Evolutionary conservation across 2,329 filamentous ascomycete species (phyloP).

Genomic region (Paecilomyces fulvus): DNA sequence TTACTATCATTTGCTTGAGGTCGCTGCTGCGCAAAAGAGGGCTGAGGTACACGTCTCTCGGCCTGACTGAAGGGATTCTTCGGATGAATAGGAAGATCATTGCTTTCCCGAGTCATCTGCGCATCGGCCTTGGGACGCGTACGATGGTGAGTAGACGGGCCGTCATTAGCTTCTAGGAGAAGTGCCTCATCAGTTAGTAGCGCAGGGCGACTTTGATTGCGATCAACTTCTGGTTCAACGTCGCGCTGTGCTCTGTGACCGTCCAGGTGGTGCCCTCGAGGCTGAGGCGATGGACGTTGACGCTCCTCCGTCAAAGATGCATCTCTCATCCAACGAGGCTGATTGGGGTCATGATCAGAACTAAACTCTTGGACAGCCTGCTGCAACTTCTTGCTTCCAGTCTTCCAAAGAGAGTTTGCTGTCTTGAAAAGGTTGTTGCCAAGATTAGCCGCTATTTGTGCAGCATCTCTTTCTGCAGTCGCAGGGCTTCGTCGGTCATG

Average conservation of each 20-base stretch:
- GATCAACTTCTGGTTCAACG: not conserved
- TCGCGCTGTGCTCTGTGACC: conserved; percentile 4
- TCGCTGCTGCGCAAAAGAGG: conserved; percentile 51
- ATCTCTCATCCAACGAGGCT: conserved; percentile 94
- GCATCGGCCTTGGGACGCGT: conserved; percentile 16
- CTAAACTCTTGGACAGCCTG: conserved; percentile 84
- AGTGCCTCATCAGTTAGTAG: conserved; percentile 52
- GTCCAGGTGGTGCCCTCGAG: conserved; percentile 14
- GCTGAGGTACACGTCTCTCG: conserved; percentile 18
- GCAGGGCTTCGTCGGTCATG: conserved; percentile 29
- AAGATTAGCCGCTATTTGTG: conserved; percentile 73
- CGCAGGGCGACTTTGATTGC: conserved; percentile 7
- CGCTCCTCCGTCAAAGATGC: conserved; percentile 33
- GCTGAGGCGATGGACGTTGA: conserved; percentile 8
- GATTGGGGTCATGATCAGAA: conserved; percentile 61
- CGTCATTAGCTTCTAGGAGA: conserved; percentile 24
- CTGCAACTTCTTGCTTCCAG: conserved; percentile 83
- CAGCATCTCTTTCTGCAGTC: conserved; percentile 60
- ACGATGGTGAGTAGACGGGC: conserved; percentile 18
- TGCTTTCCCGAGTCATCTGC: conserved; percentile 8
- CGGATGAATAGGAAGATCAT: not conserved
- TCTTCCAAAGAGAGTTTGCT: conserved; percentile 92
- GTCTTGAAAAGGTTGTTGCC: conserved; percentile 83
- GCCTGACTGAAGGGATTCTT: conserved; percentile 5
- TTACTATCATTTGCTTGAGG: conserved; percentile 40